Evolutionary conservation across 805 yeast genomes (phyloP), one percentile per base, ranked within the genome.

Genomic region (Suhomyces vadensis): DNA sequence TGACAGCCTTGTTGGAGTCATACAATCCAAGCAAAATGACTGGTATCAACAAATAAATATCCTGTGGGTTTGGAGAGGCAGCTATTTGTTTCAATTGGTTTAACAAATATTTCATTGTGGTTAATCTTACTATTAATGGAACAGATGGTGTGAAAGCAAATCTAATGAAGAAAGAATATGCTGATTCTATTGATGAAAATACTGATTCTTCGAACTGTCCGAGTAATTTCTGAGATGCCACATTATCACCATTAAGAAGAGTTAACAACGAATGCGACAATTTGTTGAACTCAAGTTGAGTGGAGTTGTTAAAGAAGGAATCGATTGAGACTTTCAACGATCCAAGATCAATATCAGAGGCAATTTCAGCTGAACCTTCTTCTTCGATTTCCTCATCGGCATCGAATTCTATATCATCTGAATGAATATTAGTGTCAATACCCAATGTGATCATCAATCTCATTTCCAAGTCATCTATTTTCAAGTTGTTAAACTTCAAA

Each of bases 401-500:
- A 36, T 60, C 69, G 19, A 61, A 54, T 21, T 75, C 67, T 17
- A 69, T 57, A 24, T 59, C 68, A 8, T 65, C 56, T 11, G 58
- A 54, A 13, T 57, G 56, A 6, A 58, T 50, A 14, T 56, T 54
- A 25, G 40, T 39, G 11, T 57, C 49, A 9, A 52, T 54, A 21
- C 64, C 54, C 41, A 89, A 64, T 0, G 91, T 82, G 1, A 85
- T 75, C 64, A 87, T 86, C 37, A 88, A 66, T 42, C 76, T 73
- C 73, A 89, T 77, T 67, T 71, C 77, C 52, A 72, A 63, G 19
- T 68, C 74, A 14, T 59, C 49, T 20, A 71, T 37, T 19, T 56
- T 53, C 37, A 57, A 44, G 17, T 50, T 47, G 42, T 46, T 37
- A 0, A 41, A 39, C 14, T 50, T 48, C 50, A 70, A 58, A 5